Evolutionary conservation across 176 grass and related monocot genomes (phyloP).

Genomic region (Carex cristatella): DNA sequence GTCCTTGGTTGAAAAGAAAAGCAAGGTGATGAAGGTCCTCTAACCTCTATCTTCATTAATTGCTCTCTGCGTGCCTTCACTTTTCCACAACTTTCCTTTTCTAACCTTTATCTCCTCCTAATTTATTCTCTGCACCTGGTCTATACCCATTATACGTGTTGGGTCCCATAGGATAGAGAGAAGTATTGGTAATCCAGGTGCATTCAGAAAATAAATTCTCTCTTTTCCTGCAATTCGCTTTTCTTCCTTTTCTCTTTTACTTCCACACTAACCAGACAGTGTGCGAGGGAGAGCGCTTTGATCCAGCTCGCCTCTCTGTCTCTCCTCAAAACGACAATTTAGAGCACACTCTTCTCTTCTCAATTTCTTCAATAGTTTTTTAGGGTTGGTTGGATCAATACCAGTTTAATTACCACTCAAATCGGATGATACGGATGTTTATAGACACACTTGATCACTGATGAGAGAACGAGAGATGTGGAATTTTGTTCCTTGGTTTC

Average conservation of each 20-base stretch:
- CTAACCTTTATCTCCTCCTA: neutral
- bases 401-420: neutral
- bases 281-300: neutral
- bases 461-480: neutral
- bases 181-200: neutral
- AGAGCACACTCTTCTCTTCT: neutral
- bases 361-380: neutral
- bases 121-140: neutral
- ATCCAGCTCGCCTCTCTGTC: neutral
- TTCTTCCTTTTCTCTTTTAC: slow-evolving; percentile 2
- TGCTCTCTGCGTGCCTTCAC: neutral
- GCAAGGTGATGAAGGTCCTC: neutral
- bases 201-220: neutral
- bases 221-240: neutral
- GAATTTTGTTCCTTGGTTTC: neutral
- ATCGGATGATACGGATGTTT: neutral
- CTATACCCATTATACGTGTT: neutral
- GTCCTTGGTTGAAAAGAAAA: neutral
- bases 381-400: neutral
- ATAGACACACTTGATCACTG: neutral
- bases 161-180: too few relatives aligned
- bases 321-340: neutral
- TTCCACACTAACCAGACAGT: slow-evolving; percentile 16
- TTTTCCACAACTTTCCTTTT: slow-evolving; percentile 1
- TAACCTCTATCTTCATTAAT: neutral